phyloP scores from a whole-genome alignment of 2,329 filamentous ascomycete genomes.

The Xylariaceae sp. region DNA sequence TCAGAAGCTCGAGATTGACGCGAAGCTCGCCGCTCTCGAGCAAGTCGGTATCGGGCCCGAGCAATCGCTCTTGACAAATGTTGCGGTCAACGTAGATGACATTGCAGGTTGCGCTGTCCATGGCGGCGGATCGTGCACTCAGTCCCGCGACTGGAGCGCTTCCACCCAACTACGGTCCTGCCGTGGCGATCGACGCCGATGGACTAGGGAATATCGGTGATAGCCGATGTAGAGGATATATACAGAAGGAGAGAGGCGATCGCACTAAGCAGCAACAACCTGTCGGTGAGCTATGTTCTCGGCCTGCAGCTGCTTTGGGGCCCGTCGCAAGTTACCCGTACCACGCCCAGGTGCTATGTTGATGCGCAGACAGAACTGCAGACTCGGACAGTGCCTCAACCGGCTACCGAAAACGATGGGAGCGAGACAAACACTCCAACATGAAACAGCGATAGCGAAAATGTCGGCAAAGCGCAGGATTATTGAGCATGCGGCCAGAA shows the following conservation, averaged over 20 bases:
- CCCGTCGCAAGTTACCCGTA: constrained; percentile 15
- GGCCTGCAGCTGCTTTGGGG: constrained; percentile 15
- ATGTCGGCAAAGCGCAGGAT: constrained; percentile 12
- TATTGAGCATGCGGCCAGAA: constrained; percentile 22
- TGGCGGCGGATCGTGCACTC: constrained; percentile 52
- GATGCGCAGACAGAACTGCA: constrained; percentile 21
- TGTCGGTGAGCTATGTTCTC: constrained; percentile 17
- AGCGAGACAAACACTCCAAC: constrained; percentile 19
- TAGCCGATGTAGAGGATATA: neutral
- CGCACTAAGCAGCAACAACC: constrained; percentile 15
- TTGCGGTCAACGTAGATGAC: constrained; percentile 58
- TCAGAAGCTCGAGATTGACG: constrained; percentile 45
- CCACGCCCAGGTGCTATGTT: constrained; percentile 20
- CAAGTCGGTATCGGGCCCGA: constrained; percentile 31
- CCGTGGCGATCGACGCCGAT: constrained; percentile 19
- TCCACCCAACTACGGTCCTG: constrained; percentile 36
- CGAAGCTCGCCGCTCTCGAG: constrained; percentile 35
- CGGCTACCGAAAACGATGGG: constrained; percentile 24
- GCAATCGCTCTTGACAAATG: constrained; percentile 44
- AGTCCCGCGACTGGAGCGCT: constrained; percentile 59
- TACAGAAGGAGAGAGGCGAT: constrained; percentile 8
- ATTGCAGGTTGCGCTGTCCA: constrained; percentile 56
- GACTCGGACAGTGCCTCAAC: constrained; percentile 21
- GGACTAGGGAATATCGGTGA: neutral
- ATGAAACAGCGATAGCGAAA: constrained; percentile 19